A percentile compares a stretch with the other conserved stretches of the same genome.
phyloP scores from a whole-genome alignment of 139 green algal species.

The Coelastrella sp. region DNA sequence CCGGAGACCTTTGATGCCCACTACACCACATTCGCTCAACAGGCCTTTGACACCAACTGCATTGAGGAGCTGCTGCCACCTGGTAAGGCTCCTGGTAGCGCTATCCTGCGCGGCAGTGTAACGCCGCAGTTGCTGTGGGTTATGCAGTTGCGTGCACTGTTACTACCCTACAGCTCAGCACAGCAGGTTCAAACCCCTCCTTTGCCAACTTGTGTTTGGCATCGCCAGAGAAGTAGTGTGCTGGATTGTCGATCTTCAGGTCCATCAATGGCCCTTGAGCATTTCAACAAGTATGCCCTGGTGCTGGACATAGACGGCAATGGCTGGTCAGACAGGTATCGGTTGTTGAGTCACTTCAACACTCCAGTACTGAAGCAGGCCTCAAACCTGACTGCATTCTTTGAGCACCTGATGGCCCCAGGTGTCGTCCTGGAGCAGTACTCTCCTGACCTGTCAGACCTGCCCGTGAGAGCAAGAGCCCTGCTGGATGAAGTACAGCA shows the following conservation, averaged over 20 bases:
- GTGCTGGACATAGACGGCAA: conserved; percentile 66
- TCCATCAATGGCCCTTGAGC: conserved; percentile 25
- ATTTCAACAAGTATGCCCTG: conserved; percentile 44
- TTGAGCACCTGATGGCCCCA: conserved; percentile 55
- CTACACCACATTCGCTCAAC: conserved; percentile 26
- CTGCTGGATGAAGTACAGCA: conserved; percentile 18
- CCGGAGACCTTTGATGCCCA: conserved; percentile 46
- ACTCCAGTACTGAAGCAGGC: conserved; percentile 62
- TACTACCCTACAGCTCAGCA: too few species aligned
- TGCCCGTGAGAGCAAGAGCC: background rate
- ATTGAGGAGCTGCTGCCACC: conserved; percentile 30
- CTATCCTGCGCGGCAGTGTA: background rate
- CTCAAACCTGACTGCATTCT: conserved; percentile 55
- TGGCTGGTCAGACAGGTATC: conserved; percentile 60
- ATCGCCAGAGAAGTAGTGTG: background rate
- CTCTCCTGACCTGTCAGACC: conserved; percentile 24
- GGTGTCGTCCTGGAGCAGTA: conserved; percentile 42
- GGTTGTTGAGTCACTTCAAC: conserved; percentile 52
- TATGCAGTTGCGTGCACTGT: too few species aligned
- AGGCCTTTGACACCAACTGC: conserved; percentile 43
- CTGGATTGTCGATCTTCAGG: background rate
- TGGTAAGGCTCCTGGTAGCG: background rate
- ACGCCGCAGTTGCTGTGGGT: background rate
- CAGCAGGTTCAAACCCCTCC: background rate
- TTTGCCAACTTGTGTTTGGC: background rate